These are phyloP conservation scores for Thermoascus crustaceus DNA, from an alignment of 2,329 filamentous ascomycete genomes.

Conservation along the genomic window DNA sequence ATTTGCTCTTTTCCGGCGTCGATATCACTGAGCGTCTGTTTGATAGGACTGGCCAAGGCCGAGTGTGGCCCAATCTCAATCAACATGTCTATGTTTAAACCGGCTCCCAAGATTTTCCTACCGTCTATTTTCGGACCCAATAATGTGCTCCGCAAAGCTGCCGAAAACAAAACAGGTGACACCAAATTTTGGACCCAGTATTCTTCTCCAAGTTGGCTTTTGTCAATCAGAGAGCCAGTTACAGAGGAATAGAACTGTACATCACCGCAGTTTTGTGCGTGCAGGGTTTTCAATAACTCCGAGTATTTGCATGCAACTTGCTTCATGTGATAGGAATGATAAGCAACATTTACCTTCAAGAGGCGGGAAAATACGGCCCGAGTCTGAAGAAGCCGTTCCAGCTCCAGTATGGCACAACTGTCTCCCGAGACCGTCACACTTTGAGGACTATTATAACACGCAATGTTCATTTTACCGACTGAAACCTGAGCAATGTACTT, in stretches of 20 bases:
- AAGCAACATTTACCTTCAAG: constrained; percentile 14
- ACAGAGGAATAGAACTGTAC: background rate
- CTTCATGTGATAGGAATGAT: constrained; percentile 16
- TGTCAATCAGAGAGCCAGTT: background rate
- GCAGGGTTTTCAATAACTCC: background rate
- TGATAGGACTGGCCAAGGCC: constrained; percentile 19
- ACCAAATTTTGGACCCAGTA: background rate
- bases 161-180: background rate
- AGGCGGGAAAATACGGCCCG: constrained; percentile 3
- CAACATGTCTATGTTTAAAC: constrained; percentile 5
- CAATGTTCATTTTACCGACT: constrained; percentile 25
- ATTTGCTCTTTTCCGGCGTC: background rate
- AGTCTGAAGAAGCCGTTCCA: constrained; percentile 9
- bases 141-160: background rate
- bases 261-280: background rate
- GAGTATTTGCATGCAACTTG: background rate
- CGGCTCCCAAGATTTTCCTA: constrained; percentile 2
- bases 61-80: constrained; percentile 25
- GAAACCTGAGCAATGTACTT: constrained; percentile 12
- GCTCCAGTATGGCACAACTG: constrained; percentile 14
- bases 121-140: background rate
- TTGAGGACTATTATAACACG: constrained; percentile 30
- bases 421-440: constrained; percentile 32
- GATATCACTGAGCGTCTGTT: constrained; percentile 10
- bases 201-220: background rate